Base-by-base conservation (phyloP, 2,329 filamentous ascomycete genomes). In the Chrysosporium keratinophilum region DNA sequence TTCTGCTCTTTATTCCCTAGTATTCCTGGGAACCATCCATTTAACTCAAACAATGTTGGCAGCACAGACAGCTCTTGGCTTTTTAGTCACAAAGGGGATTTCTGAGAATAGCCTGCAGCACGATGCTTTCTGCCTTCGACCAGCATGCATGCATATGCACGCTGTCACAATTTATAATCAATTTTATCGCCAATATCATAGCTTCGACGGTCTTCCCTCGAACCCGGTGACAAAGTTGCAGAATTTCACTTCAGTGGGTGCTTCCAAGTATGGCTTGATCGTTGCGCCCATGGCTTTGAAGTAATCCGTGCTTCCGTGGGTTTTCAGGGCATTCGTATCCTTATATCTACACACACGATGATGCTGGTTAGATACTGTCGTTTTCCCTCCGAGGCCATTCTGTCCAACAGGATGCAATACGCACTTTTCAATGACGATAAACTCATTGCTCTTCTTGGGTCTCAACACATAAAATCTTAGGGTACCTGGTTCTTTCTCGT, bases 341-440 rank as follows among this genome's bases (percentile, higher is more conserved):
- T 44, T 51, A 53, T 59, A 59, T 51, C 57, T 59, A 37, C 19
- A 28, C 23, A 28, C 19, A 14, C 7, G 33, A 34, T 10, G 11
- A 10, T 17, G 15, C 42, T 20, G 41, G 39, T 52, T 17, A 46
- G 48, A 33, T 42, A 23, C 12, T 34, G 12, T 14, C 3, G 23
- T 9, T 20, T 34, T 23, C 33, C 14, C n/a, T 23, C 11, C 5
- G 1, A 12, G 44, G 20, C 1, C 31, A 43, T 34, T 14, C 20
- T 31, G n/a, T n/a, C 14, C 15, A 19, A 51, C 14, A 20, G 20
- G n/a, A 15, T 42, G 33, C 33, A 37, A 35, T 35, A 50, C 52
- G 51, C 54, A 68, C 66, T 64, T 63, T 43, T 69, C 66, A n/a
- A 69, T 60, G 12, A 65, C 60, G 23, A 68, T 60, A 44, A 69